A percentile compares a stretch with the other conserved stretches of the same genome.
phyloP scores from a whole-genome alignment of 495 filamentous ascomycete species.

The Astrothelium subdiscretum region DNA sequence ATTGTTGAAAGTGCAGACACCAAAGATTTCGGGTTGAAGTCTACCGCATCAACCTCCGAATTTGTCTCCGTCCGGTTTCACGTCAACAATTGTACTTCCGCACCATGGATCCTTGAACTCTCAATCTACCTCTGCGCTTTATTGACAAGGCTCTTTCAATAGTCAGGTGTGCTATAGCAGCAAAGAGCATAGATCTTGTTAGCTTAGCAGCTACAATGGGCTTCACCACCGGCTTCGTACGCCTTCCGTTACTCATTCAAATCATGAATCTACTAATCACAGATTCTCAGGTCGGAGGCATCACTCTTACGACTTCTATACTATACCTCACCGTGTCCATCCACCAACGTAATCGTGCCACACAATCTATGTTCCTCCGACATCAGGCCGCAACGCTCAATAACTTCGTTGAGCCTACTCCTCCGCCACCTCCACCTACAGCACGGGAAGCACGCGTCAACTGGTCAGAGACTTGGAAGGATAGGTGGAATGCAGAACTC shows the following conservation, averaged over 20 bases:
- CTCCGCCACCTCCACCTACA: conserved; percentile 62
- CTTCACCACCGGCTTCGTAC: conserved; percentile 73
- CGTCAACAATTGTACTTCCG: not conserved
- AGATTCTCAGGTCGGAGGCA: conserved; percentile 55
- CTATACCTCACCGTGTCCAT: conserved; percentile 69
- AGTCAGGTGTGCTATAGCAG: too few species aligned
- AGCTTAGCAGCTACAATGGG: conserved; percentile 42
- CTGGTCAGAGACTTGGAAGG: conserved; percentile 28
- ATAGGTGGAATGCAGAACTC: conserved; percentile 30
- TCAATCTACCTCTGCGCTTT: not conserved
- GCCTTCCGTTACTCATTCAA: conserved; percentile 21
- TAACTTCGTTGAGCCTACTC: conserved; percentile 34
- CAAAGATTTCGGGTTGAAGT: not conserved
- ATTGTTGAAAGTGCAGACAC: not conserved
- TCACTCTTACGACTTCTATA: conserved; percentile 70
- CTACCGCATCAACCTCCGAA: not conserved
- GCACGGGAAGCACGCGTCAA: conserved; percentile 24
- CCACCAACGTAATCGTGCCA: conserved; percentile 58
- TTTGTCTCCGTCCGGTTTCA: not conserved
- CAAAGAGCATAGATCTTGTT: too few species aligned
- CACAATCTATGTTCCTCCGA: conserved; percentile 60
- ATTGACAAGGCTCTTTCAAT: too few species aligned
- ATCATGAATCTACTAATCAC: conserved; percentile 9
- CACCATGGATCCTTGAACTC: not conserved
- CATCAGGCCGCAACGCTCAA: conserved; percentile 55